These are phyloP conservation scores for Aplosporella prunicola DNA, from an alignment of 2,329 filamentous ascomycete genomes.

Conservation along the genomic window DNA sequence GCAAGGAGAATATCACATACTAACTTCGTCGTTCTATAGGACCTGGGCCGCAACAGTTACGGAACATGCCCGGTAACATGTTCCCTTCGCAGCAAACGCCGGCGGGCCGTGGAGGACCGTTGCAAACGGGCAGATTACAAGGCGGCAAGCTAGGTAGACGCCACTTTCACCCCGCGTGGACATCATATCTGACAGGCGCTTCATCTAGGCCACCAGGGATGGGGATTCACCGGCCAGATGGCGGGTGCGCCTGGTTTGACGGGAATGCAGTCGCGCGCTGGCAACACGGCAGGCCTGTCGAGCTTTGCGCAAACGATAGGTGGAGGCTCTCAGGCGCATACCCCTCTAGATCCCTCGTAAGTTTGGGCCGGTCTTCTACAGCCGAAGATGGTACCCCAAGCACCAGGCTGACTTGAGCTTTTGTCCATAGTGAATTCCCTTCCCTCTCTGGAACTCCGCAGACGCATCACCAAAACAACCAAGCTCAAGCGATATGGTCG, in stretches of 20 bases:
- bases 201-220: slow-evolving; percentile 43
- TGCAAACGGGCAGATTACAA: slow-evolving; percentile 41
- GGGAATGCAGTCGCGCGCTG: slow-evolving; percentile 41
- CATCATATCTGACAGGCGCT: neutral
- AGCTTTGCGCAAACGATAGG: slow-evolving; percentile 50
- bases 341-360: slow-evolving; percentile 49
- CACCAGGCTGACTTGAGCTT: neutral
- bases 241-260: slow-evolving; percentile 44
- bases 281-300: slow-evolving; percentile 41
- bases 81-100: slow-evolving; percentile 45
- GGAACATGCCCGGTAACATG: slow-evolving; percentile 42
- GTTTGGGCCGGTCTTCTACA: slow-evolving; percentile 21
- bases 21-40: no score
- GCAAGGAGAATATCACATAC: no score
- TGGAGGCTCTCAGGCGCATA: slow-evolving; percentile 41
- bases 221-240: slow-evolving; percentile 48
- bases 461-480: slow-evolving; percentile 42
- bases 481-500: slow-evolving; percentile 47
- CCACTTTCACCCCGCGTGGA: neutral
- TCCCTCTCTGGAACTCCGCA: slow-evolving; percentile 50
- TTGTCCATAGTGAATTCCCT: slow-evolving; percentile 47
- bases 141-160: slow-evolving; percentile 44
- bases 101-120: slow-evolving; percentile 37
- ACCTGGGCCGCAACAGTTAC: slow-evolving; percentile 41
- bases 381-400: slow-evolving; percentile 11